phyloP scores from a whole-genome alignment of 2,329 filamentous ascomycete species.

The Ophiocordyceps camponoti-saundersi region DNA sequence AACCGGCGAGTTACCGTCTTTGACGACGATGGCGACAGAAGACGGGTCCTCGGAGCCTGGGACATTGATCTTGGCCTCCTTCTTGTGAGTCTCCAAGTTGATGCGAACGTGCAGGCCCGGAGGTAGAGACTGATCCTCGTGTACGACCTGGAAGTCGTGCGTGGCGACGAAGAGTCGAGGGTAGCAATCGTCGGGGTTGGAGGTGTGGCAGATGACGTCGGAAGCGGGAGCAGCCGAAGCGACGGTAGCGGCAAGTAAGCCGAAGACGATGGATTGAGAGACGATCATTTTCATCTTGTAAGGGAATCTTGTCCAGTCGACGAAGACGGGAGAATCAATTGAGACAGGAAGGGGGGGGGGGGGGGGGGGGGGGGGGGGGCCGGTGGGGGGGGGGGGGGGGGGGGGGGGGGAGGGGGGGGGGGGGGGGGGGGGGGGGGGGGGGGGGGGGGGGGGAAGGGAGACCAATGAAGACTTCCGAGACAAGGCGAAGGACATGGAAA shows the following conservation, averaged over 20 bases:
- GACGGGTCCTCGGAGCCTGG: slow-evolving; percentile 30
- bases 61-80: slow-evolving; percentile 49
- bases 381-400: too few relatives aligned
- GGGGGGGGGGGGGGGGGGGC: too few relatives aligned
- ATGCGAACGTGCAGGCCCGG: slow-evolving; percentile 48
- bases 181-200: slow-evolving; percentile 45
- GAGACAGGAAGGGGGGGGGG: too few relatives aligned
- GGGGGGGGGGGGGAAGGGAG: too few relatives aligned
- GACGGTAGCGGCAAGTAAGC: slow-evolving; percentile 11
- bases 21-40: slow-evolving; percentile 32
- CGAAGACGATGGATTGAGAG: background rate
- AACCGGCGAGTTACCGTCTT: slow-evolving; percentile 37
- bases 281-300: background rate
- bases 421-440: too few relatives aligned
- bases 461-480: too few relatives aligned
- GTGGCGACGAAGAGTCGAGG: slow-evolving; percentile 47
- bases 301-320: too few relatives aligned
- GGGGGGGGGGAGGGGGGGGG: too few relatives aligned
- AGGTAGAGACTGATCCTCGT: slow-evolving; percentile 47
- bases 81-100: slow-evolving; percentile 44
- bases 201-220: slow-evolving; percentile 49
- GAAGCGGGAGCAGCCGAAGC: slow-evolving; percentile 12
- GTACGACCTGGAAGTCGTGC: slow-evolving; percentile 44
- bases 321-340: too few relatives aligned
- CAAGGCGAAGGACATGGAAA: too few relatives aligned